Conservation (phyloP, 2,329 filamentous ascomycete species). For the Zasmidium angulare region DNA sequence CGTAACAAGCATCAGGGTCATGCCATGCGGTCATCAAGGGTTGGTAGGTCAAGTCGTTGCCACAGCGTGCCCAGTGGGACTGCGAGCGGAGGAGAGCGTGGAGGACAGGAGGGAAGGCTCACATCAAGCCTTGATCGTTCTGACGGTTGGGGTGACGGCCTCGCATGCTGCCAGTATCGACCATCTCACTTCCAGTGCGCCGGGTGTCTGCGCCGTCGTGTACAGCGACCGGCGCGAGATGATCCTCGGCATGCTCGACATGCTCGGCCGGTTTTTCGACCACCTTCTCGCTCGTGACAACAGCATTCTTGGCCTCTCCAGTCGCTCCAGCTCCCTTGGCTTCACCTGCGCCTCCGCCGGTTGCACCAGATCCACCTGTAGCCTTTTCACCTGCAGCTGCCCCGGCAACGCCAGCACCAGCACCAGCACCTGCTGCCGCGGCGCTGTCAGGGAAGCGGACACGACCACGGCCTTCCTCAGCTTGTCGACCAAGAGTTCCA, state of each 20-base stretch:
- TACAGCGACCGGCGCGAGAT: slow-evolving; percentile 19
- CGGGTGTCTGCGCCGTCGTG: slow-evolving; percentile 21
- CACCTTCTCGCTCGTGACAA: slow-evolving; percentile 6
- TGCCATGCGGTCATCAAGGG: not conserved
- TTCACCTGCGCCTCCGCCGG: not conserved
- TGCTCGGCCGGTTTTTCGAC: slow-evolving; percentile 5
- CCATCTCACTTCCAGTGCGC: slow-evolving; percentile 17
- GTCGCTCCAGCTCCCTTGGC: not conserved
- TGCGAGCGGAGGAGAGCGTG: not conserved
- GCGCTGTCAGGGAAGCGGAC: slow-evolving; percentile 17
- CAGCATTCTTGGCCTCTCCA: not conserved
- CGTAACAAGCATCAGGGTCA: not conserved
- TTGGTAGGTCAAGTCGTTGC: not conserved
- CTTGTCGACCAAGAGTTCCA: slow-evolving; percentile 26
- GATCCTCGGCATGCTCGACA: slow-evolving; percentile 1
- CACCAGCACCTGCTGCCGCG: not conserved
- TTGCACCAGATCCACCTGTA: not conserved
- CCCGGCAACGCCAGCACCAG: not conserved
- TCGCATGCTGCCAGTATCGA: slow-evolving; percentile 24
- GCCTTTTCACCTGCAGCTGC: not conserved
- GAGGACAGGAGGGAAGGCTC: not conserved
- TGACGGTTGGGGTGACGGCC: slow-evolving; percentile 13
- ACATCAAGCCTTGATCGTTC: not conserved
- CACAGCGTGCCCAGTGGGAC: not conserved
- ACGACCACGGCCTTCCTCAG: slow-evolving; percentile 28